Evolutionary conservation across 2,329 filamentous ascomycete genomes (phyloP), one percentile per base, ranked within the genome.

Genomic region (Verticillium albo-atrum): DNA sequence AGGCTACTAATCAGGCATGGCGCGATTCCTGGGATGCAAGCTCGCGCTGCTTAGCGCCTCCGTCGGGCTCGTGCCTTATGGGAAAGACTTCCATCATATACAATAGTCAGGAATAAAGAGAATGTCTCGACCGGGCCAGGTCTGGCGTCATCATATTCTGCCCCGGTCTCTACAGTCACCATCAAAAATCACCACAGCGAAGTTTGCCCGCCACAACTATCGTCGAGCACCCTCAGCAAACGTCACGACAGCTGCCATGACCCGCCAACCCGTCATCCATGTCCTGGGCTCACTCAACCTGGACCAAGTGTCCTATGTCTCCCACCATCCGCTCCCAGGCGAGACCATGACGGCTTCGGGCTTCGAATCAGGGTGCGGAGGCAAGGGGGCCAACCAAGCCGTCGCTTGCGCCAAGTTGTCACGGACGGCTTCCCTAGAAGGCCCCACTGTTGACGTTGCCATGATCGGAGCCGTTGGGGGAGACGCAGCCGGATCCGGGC

Each of bases 351-450:
- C 85, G 14, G 82, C 86, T 32, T 81, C 79, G 55, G 85, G 84
- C 4, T 90, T 90, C 73, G 79, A 80, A 61, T 63, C 42, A 59
- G 59, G 2, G 37, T 61, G 27, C 30, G 89, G 89, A 54, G 89
- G 89, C 17, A 92, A 92, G 75, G 89, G 89, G 51, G 88, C 88
- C 34, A 92, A 91, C 70, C 89, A 91, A 75, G 88, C 88, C 3
- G 87, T 90, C 37, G 87, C 87, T 7, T 86, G 83, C 68, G 84
- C 83, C 2, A 82, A 87, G 14, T 76, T 89, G 10, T 88, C 85
- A 2, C 75, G 59, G 20, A 60, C 26, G 3, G 62, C 17, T 54
- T 63, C 25, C n/a, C 63, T 58, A 54, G 27, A 54, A 7, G 23
- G 30, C 5, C 42, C 57, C 4, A 60, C 52, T 59, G 73, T 82